Base-by-base conservation (phyloP, 768 basidiomycete genomes). In the Naganishia vishniacii region DNA sequence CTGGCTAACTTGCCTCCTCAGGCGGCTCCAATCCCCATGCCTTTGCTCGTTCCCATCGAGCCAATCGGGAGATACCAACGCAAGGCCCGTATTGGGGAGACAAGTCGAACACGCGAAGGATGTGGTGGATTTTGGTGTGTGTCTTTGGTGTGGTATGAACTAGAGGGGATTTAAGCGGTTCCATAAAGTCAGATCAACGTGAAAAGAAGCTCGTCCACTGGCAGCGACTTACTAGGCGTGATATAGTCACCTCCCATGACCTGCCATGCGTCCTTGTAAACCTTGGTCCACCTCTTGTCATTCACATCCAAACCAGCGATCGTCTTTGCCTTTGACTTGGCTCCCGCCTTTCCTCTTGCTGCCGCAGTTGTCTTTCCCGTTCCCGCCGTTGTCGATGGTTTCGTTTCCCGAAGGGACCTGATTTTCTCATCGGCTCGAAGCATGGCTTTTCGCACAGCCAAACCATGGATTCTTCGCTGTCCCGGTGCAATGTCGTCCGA, bases 41-140 rank as follows among this genome's bases (percentile, higher is more conserved):
- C 28, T 85, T 75, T 0, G 93, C 93, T 51, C 92, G 82, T 72
- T 92, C 84, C 90, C 91, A 97, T 41, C 93, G 81, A 66, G 92
- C 85, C 15, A 94, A 78, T 29, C 92, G 84, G n/a, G 85, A 83
- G 60, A 78, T 68, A 42, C 77, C 76, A 45, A 70, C 68, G 41
- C 70, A 70, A 5, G 75, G 77, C 7, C 75, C 75, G 61, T 72
- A 76, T 40, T 71, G 70, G 2, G 72, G 56, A 11, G 72, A 75
- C 62, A 78, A 67, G 60, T 78, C 77, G 60, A 78, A 78, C 0
- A 74, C 72, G 16, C 77, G 66, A 1, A 78, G 72, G 40, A 76
- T 72, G 40, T 72, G 72, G 58, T 75, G 71, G 12, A 76, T 64
- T 26, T 72, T 68, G 49, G 73, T 72, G 37, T 73, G 72, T 23